These are phyloP conservation scores for Alloteropsis semialata DNA, from an alignment of 176 grass and related monocot genomes.

Conservation along the genomic window DNA sequence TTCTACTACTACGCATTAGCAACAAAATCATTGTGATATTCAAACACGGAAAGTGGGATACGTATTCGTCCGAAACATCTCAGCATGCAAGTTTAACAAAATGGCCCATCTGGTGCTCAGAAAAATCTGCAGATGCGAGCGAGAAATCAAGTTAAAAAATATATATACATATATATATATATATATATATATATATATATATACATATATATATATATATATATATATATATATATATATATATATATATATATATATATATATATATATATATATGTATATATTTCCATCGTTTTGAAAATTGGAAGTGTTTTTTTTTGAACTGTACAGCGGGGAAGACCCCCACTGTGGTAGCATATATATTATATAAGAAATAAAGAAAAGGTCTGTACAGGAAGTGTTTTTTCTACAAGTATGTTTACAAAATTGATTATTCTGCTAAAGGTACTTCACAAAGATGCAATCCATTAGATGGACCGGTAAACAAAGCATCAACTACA, in stretches of 20 bases:
- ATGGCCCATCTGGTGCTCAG: slow-evolving; percentile 99
- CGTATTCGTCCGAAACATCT: slow-evolving; percentile 99
- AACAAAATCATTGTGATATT: neutral
- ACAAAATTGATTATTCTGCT: neutral
- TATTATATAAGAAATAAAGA: too few relatives aligned
- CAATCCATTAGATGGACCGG: neutral
- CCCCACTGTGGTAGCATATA: too few relatives aligned
- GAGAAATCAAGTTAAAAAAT: slow-evolving; percentile 26
- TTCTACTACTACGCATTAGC: neutral
- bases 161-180: slow-evolving; percentile 6
- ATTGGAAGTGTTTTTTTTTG: neutral
- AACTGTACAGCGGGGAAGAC: too few relatives aligned
- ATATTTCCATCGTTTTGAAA: neutral
- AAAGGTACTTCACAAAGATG: neutral
- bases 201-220: neutral
- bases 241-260: slow-evolving; percentile 3
- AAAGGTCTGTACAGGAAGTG: too few relatives aligned
- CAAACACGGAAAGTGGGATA: slow-evolving; percentile 59
- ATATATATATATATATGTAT: slow-evolving; percentile 5
- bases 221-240: slow-evolving; percentile 13
- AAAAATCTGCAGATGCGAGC: slow-evolving; percentile 77
- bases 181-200: slow-evolving; percentile 9
- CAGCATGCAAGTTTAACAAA: slow-evolving; percentile 96
- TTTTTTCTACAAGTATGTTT: neutral
- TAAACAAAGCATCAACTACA: neutral